phyloP scores from a whole-genome alignment of 75 land plant species.

The Selaginella tamariscina region DNA sequence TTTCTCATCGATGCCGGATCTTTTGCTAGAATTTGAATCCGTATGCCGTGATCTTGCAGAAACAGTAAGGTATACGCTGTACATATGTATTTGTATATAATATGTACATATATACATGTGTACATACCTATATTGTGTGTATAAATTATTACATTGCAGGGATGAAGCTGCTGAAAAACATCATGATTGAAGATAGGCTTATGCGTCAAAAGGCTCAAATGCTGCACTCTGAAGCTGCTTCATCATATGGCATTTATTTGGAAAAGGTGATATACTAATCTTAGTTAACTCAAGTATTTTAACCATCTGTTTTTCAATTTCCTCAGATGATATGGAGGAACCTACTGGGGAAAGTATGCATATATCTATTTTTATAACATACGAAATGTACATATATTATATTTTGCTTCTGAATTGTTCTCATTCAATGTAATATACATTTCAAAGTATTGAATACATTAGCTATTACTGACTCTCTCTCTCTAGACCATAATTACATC shows the following conservation, averaged over 20 bases:
- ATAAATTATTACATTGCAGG: slow-evolving; percentile 13
- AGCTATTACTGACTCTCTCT: too few species aligned
- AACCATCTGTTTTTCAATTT: neutral
- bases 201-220: slow-evolving; percentile 84
- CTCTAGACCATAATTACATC: slow-evolving; percentile 57
- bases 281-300: too few species aligned
- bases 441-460: too few species aligned
- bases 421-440: too few species aligned
- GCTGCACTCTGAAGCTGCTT: slow-evolving; percentile 82
- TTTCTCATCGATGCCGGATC: slow-evolving; percentile 51
- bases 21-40: slow-evolving; percentile 63
- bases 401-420: too few species aligned
- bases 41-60: slow-evolving; percentile 63
- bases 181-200: slow-evolving; percentile 69
- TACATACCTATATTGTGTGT: too few species aligned
- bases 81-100: too few species aligned
- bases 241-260: slow-evolving; percentile 94
- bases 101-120: too few species aligned
- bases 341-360: neutral
- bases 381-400: too few species aligned
- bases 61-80: slow-evolving; percentile 53
- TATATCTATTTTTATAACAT: neutral
- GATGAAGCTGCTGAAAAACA: slow-evolving; percentile 49
- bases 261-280: slow-evolving; percentile 58
- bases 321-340: neutral